Evolutionary conservation across 2,329 filamentous ascomycete genomes (phyloP), one percentile per base, ranked within the genome.

Genomic region (Alternaria sp.): DNA sequence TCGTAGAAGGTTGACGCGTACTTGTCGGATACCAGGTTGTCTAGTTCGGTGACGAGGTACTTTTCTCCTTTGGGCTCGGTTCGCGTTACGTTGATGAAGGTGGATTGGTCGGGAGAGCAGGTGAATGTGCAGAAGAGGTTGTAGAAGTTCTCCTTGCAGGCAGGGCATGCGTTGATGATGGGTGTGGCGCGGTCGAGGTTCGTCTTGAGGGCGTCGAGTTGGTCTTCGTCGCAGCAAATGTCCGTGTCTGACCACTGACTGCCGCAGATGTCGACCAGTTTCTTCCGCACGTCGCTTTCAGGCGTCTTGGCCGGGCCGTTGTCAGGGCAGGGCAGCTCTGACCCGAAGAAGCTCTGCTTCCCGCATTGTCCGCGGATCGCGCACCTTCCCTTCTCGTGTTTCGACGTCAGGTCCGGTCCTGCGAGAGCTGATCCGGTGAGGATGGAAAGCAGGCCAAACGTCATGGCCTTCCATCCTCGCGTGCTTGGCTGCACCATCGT

Each of bases 51-150:
- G 13, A 97, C 93, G n/a, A 93, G 81, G 61, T 83, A 82, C 69
- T 90, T 89, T 80, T 86, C 77, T 67, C 83, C 79, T 80, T 85
- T 92, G 21, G 86, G 80, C 66, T 88, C 86, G 0, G 90, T 91
- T 57, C 89, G 82, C 11, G 96, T 98, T 46, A 99, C 89, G 74
- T 99, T 99, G 78, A 99, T 85, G 76, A 99, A 99, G 0, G 97
- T 84, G 0, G 93, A 97, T 79, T 99, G 96, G 75, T 99, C 91
- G 6, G 96, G 95, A 5, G 96, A 99, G 83, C 96, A 99, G 3
- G 94, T 98, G 77, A 99, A 98, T 5, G 93, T 96, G 83, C 96
- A 99, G 81, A 99, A 99, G 47, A 96, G 86, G 83, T 99, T 97
- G 85, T 93, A 98, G 84, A 99, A 99, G 84, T 99, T 99, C 74